Percentiles rank a stretch among this genome's conserved stretches.
phyloP scores from a whole-genome alignment of 345 rosid species.

The Abelmoschus esculentus region DNA sequence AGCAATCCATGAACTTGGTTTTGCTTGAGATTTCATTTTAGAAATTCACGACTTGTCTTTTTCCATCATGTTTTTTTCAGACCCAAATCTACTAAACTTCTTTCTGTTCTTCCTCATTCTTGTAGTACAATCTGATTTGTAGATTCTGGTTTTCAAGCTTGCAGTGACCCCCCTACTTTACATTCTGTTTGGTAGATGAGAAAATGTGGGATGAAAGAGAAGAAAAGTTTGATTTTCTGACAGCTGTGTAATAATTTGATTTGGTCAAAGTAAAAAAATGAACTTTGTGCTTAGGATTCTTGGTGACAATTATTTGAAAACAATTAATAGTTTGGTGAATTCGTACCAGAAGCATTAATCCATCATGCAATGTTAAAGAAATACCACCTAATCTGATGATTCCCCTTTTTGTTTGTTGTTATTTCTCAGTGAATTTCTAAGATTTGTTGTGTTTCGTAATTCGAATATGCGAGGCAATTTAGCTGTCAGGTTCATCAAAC shows the following conservation, averaged over 20 bases:
- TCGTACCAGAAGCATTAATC: not conserved
- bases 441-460: too few species aligned
- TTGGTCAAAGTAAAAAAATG: not conserved
- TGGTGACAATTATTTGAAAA: not conserved
- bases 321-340: not conserved
- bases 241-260: not conserved
- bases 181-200: slow-evolving; percentile 14
- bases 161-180: not conserved
- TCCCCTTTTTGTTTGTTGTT: too few species aligned
- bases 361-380: not conserved
- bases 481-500: not conserved
- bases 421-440: too few species aligned
- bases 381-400: not conserved
- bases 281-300: too few species aligned
- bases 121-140: not conserved
- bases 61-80: not conserved
- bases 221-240: not conserved
- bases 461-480: too few species aligned
- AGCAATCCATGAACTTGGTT: not conserved
- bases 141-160: not conserved
- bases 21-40: not conserved
- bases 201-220: not conserved
- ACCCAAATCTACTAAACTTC: not conserved
- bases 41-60: not conserved
- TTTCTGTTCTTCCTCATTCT: not conserved